Conservation (phyloP, 345 rosid species). For the Citrus maxima region DNA sequence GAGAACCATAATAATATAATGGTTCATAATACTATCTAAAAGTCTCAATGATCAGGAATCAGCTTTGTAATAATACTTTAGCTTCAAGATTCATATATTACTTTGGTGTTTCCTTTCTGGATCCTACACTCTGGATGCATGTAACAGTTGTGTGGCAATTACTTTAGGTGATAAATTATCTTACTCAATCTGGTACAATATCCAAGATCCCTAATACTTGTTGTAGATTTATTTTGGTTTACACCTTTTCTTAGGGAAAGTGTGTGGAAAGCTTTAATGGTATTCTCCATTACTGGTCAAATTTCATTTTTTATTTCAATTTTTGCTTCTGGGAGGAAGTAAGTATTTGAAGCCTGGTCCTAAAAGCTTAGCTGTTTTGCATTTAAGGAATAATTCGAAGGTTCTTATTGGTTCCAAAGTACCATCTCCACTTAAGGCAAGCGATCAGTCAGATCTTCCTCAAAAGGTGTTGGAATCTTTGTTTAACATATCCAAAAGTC, state of each 20-base stretch:
- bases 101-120: background rate
- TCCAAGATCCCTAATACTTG: background rate
- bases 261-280: constrained; percentile 1
- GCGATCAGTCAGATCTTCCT: constrained; percentile 46
- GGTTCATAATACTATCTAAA: too few species aligned
- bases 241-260: background rate
- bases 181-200: background rate
- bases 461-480: constrained; percentile 84
- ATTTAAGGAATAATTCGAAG: constrained; percentile 49
- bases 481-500: constrained; percentile 59
- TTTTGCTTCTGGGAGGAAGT: background rate
- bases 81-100: background rate
- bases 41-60: background rate
- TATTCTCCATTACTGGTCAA: background rate
- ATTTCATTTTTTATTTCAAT: background rate
- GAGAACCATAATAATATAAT: background rate
- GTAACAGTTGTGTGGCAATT: background rate
- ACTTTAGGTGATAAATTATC: background rate
- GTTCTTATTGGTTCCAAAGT: constrained; percentile 42
- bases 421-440: constrained; percentile 34
- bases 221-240: background rate
- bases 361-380: constrained; percentile 14
- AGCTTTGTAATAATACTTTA: background rate
- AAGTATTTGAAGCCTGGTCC: background rate
- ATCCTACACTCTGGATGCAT: background rate